A percentile compares a stretch with the other conserved stretches of the same genome.
These are phyloP conservation scores for Geotrichum cucujoidarum DNA, from an alignment of 1,139 yeast species.

Conservation along the genomic window DNA sequence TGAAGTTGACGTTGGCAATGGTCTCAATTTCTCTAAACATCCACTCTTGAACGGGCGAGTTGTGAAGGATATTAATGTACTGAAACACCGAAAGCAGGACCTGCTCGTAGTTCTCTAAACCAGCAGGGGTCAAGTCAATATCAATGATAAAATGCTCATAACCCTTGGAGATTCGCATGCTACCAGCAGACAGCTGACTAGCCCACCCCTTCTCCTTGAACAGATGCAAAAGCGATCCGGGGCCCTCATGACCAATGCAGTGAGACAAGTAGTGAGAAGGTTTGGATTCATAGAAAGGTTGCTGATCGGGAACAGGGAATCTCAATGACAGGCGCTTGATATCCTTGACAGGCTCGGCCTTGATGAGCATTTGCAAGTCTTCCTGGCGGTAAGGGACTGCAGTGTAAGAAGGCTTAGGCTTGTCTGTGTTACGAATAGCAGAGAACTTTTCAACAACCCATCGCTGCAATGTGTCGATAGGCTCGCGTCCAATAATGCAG, in stretches of 20 bases:
- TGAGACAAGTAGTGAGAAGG: constrained; percentile 74
- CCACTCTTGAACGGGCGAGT: constrained; percentile 56
- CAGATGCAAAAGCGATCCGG: constrained; percentile 69
- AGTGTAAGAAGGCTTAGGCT: constrained; percentile 49
- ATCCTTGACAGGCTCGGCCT: constrained; percentile 81
- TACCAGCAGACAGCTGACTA: constrained; percentile 70
- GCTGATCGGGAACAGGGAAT: constrained; percentile 73
- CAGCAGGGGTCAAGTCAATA: constrained; percentile 70
- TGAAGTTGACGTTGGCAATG: constrained; percentile 49
- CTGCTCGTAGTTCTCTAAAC: constrained; percentile 58
- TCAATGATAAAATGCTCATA: constrained; percentile 62
- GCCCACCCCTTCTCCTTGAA: constrained; percentile 78
- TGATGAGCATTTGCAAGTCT: constrained; percentile 52
- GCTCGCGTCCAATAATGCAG: constrained; percentile 78
- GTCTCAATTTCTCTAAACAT: constrained; percentile 47
- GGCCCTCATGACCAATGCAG: constrained; percentile 85
- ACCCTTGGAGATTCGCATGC: constrained; percentile 62
- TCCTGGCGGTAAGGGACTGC: constrained; percentile 42
- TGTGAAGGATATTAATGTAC: constrained; percentile 57
- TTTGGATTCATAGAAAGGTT: constrained; percentile 56
- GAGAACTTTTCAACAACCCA: constrained; percentile 72
- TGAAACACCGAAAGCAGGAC: constrained; percentile 60
- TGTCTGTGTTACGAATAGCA: constrained; percentile 52
- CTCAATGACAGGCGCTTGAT: constrained; percentile 58
- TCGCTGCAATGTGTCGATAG: constrained; percentile 59